A percentile compares a stretch with the other conserved stretches of the same genome.
These are phyloP conservation scores for Lipomyces sp. DNA, from an alignment of 805 yeast species.

Conservation along the genomic window DNA sequence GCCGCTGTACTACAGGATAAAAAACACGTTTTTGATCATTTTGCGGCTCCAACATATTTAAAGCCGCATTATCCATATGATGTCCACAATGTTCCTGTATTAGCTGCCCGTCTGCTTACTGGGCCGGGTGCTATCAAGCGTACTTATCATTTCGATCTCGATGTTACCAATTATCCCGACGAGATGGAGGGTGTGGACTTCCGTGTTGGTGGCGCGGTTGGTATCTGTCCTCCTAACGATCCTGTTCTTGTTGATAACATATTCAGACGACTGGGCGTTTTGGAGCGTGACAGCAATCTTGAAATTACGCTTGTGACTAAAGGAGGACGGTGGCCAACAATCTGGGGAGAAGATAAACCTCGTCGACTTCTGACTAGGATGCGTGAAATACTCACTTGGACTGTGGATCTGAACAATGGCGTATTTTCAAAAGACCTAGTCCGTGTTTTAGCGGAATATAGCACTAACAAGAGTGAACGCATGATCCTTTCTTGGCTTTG, in stretches of 20 bases:
- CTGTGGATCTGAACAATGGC: slow-evolving; percentile 39
- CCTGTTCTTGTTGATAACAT: slow-evolving; percentile 34
- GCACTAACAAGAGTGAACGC: slow-evolving; percentile 30
- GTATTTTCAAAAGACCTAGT: slow-evolving; percentile 37
- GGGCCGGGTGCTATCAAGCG: slow-evolving; percentile 38
- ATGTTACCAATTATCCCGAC: slow-evolving; percentile 40
- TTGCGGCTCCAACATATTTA: slow-evolving; percentile 33
- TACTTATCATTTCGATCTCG: slow-evolving; percentile 41
- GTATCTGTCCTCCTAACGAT: slow-evolving; percentile 41
- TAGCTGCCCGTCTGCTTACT: slow-evolving; percentile 38
- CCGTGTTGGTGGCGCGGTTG: slow-evolving; percentile 42
- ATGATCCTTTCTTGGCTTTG: slow-evolving; percentile 37
- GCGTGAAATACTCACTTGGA: slow-evolving; percentile 40
- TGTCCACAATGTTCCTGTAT: slow-evolving; percentile 37
- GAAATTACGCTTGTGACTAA: slow-evolving; percentile 30
- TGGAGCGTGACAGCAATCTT: slow-evolving; percentile 18
- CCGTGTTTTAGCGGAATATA: slow-evolving; percentile 37
- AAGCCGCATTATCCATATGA: slow-evolving; percentile 40
- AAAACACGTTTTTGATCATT: neutral
- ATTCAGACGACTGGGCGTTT: slow-evolving; percentile 25
- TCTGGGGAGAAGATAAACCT: slow-evolving; percentile 41
- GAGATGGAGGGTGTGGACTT: slow-evolving; percentile 40
- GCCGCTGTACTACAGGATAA: neutral
- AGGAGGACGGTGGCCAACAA: slow-evolving; percentile 42
- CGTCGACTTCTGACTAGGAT: slow-evolving; percentile 30